Base-by-base conservation (phyloP, 2,329 filamentous ascomycete genomes). In the Colletotrichum filicis region DNA sequence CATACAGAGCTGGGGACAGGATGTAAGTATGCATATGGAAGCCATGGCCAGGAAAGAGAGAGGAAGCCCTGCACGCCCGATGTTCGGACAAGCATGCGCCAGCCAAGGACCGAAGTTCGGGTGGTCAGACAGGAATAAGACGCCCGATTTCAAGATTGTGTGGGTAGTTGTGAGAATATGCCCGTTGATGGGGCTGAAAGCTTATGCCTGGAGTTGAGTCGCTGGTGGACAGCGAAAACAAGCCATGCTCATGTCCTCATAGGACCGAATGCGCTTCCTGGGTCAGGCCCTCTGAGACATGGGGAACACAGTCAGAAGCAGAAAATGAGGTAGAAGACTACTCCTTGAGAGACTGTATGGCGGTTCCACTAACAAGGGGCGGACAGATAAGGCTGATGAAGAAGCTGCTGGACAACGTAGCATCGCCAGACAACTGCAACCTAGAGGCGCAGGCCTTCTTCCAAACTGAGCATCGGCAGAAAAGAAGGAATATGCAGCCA, bases 91-190 rank as follows among this genome's bases (percentile, higher is more conserved):
- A 49, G 19, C 57, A 53, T 71, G 52, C 59, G 30, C 30, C 53
- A 64, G 60, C 66, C 66, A 71, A 71, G 49, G 56, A n/a, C 71
- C 71, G 71, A 71, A 46, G 60, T 66, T 66, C 60, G 61, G 66
- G 66, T 46, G 60, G 22, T 66, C 53, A 22, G n/a, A 66, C 35
- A 58, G 19, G 4, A 57, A 26, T 30, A 12, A 37, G 49, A 49
- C 28, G 71, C 71, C 71, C 71, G 71, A 62, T 28, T 55, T 65
- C 65, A 46, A 71, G 71, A 73, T 37, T 19, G 19, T 26, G 28
- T 42, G 55, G 55, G 49, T 19, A 12, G 9, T 56, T 57, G 30
- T 56, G 49, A 30, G 42, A 28, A 61, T 19, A 71, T 66, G 71
- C 49, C 71, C 67, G 66, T 61, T 56, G 28, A 65, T 26, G 71